Percentiles rank a stretch among this genome's conserved stretches.
Conservation (phyloP, 1,284 basidiomycete species). For the Pyrrhoderma lamaoense region DNA sequence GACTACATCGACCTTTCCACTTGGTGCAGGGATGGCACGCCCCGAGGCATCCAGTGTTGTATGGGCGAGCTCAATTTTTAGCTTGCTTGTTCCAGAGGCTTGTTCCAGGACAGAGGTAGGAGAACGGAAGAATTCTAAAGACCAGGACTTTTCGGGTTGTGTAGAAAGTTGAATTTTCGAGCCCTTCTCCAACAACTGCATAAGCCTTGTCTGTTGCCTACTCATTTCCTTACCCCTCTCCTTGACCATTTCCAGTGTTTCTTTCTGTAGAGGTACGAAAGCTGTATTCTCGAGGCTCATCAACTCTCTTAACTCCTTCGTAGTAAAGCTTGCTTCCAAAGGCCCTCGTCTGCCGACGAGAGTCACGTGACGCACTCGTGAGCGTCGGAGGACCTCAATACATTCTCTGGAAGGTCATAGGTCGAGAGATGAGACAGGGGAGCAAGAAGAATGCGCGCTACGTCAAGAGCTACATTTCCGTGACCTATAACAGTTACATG, state of each 20-base stretch:
- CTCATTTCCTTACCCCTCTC: constrained; percentile 5
- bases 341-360: constrained; percentile 86
- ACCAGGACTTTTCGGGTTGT: constrained; percentile 58
- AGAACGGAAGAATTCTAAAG: constrained; percentile 73
- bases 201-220: constrained; percentile 59
- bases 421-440: constrained; percentile 52
- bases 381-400: constrained; percentile 63
- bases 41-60: constrained; percentile 44
- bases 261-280: constrained; percentile 50
- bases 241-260: constrained; percentile 32
- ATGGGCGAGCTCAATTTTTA: constrained; percentile 48
- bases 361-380: constrained; percentile 68
- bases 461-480: constrained; percentile 94
- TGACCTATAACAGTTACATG: constrained; percentile 89
- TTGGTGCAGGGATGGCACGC: constrained; percentile 45
- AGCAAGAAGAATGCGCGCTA: constrained; percentile 85
- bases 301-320: constrained; percentile 93
- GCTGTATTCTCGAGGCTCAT: constrained; percentile 67
- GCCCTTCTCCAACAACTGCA: constrained; percentile 65
- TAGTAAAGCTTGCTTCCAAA: constrained; percentile 86
- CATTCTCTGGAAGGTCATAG: constrained; percentile 78
- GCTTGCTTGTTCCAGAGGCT: constrained; percentile 20
- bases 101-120: constrained; percentile 46
- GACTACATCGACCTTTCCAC: constrained; percentile 42
- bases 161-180: constrained; percentile 44